phyloP scores from a whole-genome alignment of 2,329 filamentous ascomycete genomes.

The Capronia coronata region DNA sequence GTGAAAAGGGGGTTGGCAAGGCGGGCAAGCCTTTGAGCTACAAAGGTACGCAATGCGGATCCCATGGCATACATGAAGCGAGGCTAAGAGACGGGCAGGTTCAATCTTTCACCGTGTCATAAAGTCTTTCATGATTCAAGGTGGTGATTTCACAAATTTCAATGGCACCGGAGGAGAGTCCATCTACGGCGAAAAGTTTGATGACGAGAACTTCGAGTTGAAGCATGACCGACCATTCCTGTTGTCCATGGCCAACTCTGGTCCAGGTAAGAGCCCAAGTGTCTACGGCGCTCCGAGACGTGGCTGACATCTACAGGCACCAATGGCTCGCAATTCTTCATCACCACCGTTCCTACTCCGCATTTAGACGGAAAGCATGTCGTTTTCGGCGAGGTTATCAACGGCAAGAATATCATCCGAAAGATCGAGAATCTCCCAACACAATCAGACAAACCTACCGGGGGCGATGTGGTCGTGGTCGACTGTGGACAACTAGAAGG shows the following conservation, averaged over 20 bases:
- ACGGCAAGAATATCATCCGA: constrained; percentile 83
- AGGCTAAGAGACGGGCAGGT: constrained; percentile 40
- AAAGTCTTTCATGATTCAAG: constrained; percentile 98
- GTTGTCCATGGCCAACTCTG: constrained; percentile 96
- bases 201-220: constrained; percentile 87
- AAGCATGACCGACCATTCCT: constrained; percentile 93
- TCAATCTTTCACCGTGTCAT: constrained; percentile 93
- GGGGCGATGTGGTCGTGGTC: constrained; percentile 63
- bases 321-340: constrained; percentile 97
- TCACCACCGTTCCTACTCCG: constrained; percentile 90
- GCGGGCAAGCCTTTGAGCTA: constrained; percentile 81
- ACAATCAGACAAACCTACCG: constrained; percentile 69
- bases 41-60: constrained; percentile 53
- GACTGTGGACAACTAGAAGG: constrained; percentile 82
- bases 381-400: constrained; percentile 90
- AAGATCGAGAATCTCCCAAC: constrained; percentile 81
- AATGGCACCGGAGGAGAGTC: constrained; percentile 95
- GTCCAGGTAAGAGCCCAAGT: constrained; percentile 58
- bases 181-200: constrained; percentile 96
- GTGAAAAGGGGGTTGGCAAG: constrained; percentile 82
- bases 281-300: not conserved
- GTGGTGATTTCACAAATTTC: constrained; percentile 90
- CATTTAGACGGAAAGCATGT: constrained; percentile 96
- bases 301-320: constrained; percentile 52
- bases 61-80: not conserved